phyloP scores from a whole-genome alignment of 345 rosid species.

The Geranium rotundifolium region DNA sequence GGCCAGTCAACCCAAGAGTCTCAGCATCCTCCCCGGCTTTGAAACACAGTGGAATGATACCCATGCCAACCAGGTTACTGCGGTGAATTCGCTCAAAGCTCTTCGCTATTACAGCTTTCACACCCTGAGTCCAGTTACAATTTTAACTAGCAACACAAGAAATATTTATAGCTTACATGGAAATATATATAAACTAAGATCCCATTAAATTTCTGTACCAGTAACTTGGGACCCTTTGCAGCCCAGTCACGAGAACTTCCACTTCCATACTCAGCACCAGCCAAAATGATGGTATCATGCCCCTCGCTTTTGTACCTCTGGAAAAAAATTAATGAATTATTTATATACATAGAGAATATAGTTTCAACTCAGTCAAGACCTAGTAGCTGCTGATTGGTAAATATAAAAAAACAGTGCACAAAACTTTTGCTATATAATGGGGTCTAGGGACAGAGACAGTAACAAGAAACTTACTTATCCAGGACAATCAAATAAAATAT shows the following conservation, averaged over 20 bases:
- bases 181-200: not conserved
- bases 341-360: not conserved
- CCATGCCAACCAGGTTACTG: conserved; percentile 83
- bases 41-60: conserved; percentile 67
- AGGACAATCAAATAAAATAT: too few species aligned
- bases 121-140: conserved; percentile 36
- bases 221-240: conserved; percentile 90
- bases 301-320: conserved; percentile 78
- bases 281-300: conserved; percentile 58
- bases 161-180: conserved; percentile 8
- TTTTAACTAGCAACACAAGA: not conserved
- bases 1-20: conserved; percentile 58
- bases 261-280: conserved; percentile 90
- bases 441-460: too few species aligned
- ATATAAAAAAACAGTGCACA: too few species aligned
- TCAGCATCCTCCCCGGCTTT: conserved; percentile 73
- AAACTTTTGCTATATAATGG: too few species aligned
- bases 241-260: conserved; percentile 99
- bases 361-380: not conserved
- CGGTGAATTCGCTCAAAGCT: conserved; percentile 80
- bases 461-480: too few species aligned
- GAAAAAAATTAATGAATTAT: not conserved
- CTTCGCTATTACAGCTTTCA: conserved; percentile 72
- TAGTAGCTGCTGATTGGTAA: not conserved
- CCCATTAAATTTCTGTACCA: conserved; percentile 27